phyloP scores from a whole-genome alignment of 179 eudicot species.

The Drosera spatulata region DNA sequence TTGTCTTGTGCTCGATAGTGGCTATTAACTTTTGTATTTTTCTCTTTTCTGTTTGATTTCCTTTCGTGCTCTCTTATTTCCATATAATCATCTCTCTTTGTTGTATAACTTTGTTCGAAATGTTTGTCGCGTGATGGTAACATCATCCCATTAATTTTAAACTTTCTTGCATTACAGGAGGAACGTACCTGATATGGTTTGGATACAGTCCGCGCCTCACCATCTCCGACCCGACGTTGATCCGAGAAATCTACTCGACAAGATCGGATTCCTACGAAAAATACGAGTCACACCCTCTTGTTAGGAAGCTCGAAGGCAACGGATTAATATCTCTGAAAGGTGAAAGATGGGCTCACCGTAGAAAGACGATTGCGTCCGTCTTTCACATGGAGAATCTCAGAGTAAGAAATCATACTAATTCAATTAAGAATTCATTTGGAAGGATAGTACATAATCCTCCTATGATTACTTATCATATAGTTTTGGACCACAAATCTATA shows the following conservation, averaged over 20 bases:
- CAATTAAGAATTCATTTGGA: not conserved
- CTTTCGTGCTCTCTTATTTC: too few species aligned
- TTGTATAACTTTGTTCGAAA: too few species aligned
- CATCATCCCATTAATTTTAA: not conserved
- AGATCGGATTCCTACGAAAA: conserved; percentile 73
- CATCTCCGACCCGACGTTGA: conserved; percentile 62
- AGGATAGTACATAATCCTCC: too few species aligned
- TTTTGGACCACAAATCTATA: not conserved
- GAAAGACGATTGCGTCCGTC: conserved; percentile 74
- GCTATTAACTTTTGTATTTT: too few species aligned
- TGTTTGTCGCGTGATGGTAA: too few species aligned
- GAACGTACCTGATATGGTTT: conserved; percentile 81
- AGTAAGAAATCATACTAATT: conserved; percentile 18
- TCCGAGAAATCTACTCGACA: conserved; percentile 51
- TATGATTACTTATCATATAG: not conserved
- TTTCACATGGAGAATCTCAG: conserved; percentile 82
- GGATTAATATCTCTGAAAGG: conserved; percentile 78
- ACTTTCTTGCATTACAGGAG: conserved; percentile 27
- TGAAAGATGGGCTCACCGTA: conserved; percentile 91
- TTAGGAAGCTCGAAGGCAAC: conserved; percentile 69
- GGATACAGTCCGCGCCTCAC: conserved; percentile 74
- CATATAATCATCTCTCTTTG: too few species aligned
- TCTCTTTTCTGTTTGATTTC: too few species aligned
- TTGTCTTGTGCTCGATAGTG: too few species aligned
- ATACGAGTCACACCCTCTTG: conserved; percentile 55